These are phyloP conservation scores for Lathyrus aphaca DNA, from an alignment of 306 rosid species.

Conservation along the genomic window DNA sequence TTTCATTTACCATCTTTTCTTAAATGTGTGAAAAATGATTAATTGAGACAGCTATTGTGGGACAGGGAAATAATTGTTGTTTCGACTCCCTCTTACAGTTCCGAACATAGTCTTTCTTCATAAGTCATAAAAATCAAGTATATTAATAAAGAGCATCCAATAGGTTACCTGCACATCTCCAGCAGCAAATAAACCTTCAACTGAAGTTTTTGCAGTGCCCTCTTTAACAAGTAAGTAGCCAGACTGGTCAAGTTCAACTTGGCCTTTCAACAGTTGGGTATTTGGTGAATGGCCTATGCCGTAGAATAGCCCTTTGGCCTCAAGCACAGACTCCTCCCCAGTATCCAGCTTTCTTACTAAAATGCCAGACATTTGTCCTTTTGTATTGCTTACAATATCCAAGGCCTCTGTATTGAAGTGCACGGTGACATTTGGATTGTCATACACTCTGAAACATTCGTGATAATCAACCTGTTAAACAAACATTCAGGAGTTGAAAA, in stretches of 20 bases:
- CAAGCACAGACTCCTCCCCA: slow-evolving; percentile 75
- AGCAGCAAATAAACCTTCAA: slow-evolving; percentile 90
- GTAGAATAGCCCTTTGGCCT: slow-evolving; percentile 87
- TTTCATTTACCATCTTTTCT: too few species aligned
- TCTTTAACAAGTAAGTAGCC: slow-evolving; percentile 81
- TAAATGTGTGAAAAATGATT: too few species aligned
- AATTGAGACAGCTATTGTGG: too few species aligned
- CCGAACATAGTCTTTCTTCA: neutral
- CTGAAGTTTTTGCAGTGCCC: slow-evolving; percentile 76
- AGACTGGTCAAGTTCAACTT: slow-evolving; percentile 74
- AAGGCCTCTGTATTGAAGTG: slow-evolving; percentile 90
- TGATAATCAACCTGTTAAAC: slow-evolving; percentile 99
- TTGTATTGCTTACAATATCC: slow-evolving; percentile 85
- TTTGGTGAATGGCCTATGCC: slow-evolving; percentile 96
- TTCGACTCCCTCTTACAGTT: slow-evolving; percentile 6
- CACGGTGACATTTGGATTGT: slow-evolving; percentile 84
- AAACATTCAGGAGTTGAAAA: slow-evolving; percentile 97
- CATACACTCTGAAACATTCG: slow-evolving; percentile 99
- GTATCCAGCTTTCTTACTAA: slow-evolving; percentile 66
- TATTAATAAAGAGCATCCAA: slow-evolving; percentile 15
- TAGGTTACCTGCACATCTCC: slow-evolving; percentile 92
- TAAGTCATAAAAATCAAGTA: slow-evolving; percentile 13
- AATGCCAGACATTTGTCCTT: slow-evolving; percentile 92
- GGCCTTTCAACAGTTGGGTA: slow-evolving; percentile 80
- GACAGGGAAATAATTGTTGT: neutral